Evolutionary conservation across 2,329 filamentous ascomycete species (phyloP).

Genomic region (Hypoxylon sp.): DNA sequence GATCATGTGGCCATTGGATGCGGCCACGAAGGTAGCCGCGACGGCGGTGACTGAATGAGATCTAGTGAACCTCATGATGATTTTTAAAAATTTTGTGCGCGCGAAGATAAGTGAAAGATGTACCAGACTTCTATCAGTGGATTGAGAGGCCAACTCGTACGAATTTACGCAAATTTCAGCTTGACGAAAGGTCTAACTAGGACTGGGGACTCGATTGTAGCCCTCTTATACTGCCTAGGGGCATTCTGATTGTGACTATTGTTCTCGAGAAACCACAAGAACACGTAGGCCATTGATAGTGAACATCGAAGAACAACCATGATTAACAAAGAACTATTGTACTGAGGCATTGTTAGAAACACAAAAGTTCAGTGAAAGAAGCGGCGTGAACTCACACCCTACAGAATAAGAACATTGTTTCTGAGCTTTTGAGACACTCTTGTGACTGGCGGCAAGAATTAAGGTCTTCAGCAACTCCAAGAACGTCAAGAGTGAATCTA

Average conservation of each 20-base stretch:
- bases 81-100: slow-evolving; percentile 19
- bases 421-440: background rate
- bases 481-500: too few relatives aligned
- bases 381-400: background rate
- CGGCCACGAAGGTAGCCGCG: slow-evolving; percentile 61
- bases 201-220: background rate
- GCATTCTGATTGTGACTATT: background rate
- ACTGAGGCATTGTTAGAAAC: background rate
- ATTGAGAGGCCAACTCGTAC: slow-evolving; percentile 28
- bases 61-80: slow-evolving; percentile 57
- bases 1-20: slow-evolving; percentile 72
- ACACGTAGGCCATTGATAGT: background rate
- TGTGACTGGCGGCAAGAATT: too few relatives aligned
- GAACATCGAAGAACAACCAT: background rate
- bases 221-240: background rate
- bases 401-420: background rate
- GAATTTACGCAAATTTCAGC: background rate
- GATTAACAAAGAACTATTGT: slow-evolving; percentile 7
- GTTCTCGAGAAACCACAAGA: slow-evolving; percentile 12
- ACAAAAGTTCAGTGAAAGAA: background rate
- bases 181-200: background rate
- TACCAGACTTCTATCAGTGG: slow-evolving; percentile 23
- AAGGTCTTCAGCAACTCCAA: too few relatives aligned
- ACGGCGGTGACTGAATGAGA: slow-evolving; percentile 52
- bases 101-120: slow-evolving; percentile 3